Percentiles rank a stretch among this genome's conserved stretches.
These are phyloP conservation scores for Poteriospumella lacustris DNA, from an alignment of 108 stramenopile species.

Conservation along the genomic window DNA sequence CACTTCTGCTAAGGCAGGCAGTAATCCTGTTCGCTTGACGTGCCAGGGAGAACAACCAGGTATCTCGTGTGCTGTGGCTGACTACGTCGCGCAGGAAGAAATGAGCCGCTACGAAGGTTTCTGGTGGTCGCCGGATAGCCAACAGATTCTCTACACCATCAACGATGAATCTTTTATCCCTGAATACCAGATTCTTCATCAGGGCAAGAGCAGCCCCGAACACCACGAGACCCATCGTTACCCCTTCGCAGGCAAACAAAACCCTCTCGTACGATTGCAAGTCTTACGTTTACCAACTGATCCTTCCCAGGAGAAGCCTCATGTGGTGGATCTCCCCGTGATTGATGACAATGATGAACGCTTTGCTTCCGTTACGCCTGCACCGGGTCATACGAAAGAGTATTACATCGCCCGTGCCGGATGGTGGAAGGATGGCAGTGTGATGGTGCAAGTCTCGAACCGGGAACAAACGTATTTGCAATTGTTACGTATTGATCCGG, in stretches of 20 bases:
- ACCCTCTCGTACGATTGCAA: slow-evolving; percentile 68
- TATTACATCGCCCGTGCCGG: slow-evolving; percentile 74
- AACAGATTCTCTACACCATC: slow-evolving; percentile 59
- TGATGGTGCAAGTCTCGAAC: slow-evolving; percentile 76
- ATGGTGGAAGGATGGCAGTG: slow-evolving; percentile 73
- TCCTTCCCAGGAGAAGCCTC: not conserved
- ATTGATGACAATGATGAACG: slow-evolving; percentile 59
- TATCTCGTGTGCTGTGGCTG: slow-evolving; percentile 78
- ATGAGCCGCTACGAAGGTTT: slow-evolving; percentile 84
- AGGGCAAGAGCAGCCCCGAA: slow-evolving; percentile 43
- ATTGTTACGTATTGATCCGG: slow-evolving; percentile 57
- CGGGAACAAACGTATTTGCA: slow-evolving; percentile 67
- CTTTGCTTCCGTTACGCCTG: slow-evolving; percentile 10
- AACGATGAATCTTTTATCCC: slow-evolving; percentile 79
- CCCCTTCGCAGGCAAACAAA: slow-evolving; percentile 80
- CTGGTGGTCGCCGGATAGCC: slow-evolving; percentile 74
- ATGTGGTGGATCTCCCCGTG: slow-evolving; percentile 20
- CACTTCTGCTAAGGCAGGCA: slow-evolving; percentile 34
- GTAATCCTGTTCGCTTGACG: slow-evolving; percentile 41
- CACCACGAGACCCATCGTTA: slow-evolving; percentile 79
- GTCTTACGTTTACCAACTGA: slow-evolving; percentile 49
- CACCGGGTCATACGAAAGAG: not conserved
- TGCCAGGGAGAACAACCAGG: slow-evolving; percentile 35
- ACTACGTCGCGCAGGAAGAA: slow-evolving; percentile 88
- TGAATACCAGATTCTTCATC: slow-evolving; percentile 71